These are phyloP conservation scores for Kregervanrija fluxuum DNA, from an alignment of 805 yeast genomes.

Conservation along the genomic window DNA sequence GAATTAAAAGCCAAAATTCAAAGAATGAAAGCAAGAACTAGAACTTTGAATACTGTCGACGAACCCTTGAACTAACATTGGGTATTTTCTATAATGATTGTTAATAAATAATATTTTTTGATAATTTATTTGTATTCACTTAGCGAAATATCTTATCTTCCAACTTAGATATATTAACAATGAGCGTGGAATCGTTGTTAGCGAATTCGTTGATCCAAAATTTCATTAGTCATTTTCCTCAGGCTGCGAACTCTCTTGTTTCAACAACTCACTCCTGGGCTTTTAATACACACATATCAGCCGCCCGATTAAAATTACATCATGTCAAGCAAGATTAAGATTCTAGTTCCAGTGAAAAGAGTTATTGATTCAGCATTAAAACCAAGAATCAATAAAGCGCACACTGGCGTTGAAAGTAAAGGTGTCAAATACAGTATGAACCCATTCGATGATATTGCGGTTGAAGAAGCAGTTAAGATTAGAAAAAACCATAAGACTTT, in stretches of 20 bases:
- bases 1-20: constrained; percentile 83
- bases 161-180: no score
- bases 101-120: no score
- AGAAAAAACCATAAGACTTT: constrained; percentile 55
- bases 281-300: neutral
- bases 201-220: no score
- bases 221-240: no score
- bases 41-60: constrained; percentile 15
- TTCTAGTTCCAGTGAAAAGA: constrained; percentile 90
- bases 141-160: no score
- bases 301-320: neutral
- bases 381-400: constrained; percentile 84
- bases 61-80: neutral
- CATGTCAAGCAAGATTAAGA: constrained; percentile 48
- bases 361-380: constrained; percentile 90
- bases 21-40: constrained; percentile 67
- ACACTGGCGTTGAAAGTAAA: constrained; percentile 76
- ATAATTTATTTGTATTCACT: no score
- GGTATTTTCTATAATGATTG: no score
- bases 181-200: no score
- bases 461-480: constrained; percentile 86
- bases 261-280: neutral
- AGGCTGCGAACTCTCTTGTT: no score
- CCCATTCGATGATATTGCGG: constrained; percentile 96
- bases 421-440: constrained; percentile 91